Percentiles rank a stretch among this genome's conserved stretches.
Evolutionary conservation across 2,329 filamentous ascomycete genomes (phyloP).

Genomic region (Calonectria pseudoturangicola): DNA sequence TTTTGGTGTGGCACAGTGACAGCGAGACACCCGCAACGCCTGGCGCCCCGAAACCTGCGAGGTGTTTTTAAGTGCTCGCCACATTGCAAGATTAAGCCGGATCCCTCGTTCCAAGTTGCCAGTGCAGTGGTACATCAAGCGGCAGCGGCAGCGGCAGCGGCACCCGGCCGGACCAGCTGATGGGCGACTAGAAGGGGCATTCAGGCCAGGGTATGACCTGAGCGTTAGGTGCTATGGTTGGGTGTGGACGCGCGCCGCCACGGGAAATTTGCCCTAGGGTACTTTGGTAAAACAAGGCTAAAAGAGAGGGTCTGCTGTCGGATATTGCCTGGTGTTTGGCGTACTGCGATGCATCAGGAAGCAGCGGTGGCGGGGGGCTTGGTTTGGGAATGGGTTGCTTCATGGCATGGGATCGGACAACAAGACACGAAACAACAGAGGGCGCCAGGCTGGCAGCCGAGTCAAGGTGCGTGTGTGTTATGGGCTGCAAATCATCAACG

Average conservation of each 20-base stretch:
- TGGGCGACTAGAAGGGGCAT: conserved; percentile 20
- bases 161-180: conserved; percentile 36
- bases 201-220: conserved; percentile 35
- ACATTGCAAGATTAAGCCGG: conserved; percentile 44
- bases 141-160: conserved; percentile 39
- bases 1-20: conserved; percentile 29
- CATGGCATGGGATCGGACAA: conserved; percentile 13
- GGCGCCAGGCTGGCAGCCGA: conserved; percentile 23
- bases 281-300: conserved; percentile 15
- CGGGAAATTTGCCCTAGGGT: conserved; percentile 33
- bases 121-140: conserved; percentile 41
- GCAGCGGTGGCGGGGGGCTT: conserved; percentile 3
- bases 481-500: conserved; percentile 33
- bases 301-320: conserved; percentile 3
- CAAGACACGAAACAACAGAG: conserved; percentile 16
- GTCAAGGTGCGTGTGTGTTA: conserved; percentile 19
- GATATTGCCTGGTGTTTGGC: conserved; percentile 29
- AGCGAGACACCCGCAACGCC: conserved; percentile 20
- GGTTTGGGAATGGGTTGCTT: conserved; percentile 21
- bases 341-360: conserved; percentile 17
- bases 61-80: conserved; percentile 35
- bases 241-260: conserved; percentile 28
- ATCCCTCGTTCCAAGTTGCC: conserved; percentile 21
- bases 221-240: conserved; percentile 34
- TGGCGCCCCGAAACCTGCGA: conserved; percentile 21